phyloP scores from a whole-genome alignment of 208 protist genomes.

The Trichomonas vaginalis region DNA sequence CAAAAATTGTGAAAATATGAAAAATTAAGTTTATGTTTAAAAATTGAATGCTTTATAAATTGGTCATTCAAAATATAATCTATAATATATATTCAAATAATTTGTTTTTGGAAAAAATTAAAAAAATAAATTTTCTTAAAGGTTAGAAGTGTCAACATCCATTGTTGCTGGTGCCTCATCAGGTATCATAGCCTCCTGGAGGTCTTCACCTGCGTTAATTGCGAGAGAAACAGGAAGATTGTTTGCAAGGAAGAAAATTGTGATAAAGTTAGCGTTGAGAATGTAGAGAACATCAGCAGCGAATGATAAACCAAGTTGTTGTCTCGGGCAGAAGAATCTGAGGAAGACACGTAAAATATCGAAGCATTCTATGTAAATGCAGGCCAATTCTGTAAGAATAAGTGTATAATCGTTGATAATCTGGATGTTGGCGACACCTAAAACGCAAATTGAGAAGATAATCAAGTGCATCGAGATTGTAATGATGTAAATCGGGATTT shows the following conservation, averaged over 20 bases:
- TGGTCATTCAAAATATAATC: too few species aligned
- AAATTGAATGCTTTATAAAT: too few species aligned
- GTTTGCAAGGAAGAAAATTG: background rate
- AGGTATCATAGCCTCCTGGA: background rate
- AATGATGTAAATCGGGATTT: background rate
- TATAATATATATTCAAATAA: too few species aligned
- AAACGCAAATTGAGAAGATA: background rate
- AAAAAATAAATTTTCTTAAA: too few species aligned
- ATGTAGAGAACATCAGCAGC: constrained; percentile 1
- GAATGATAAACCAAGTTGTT: background rate
- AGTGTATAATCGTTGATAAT: background rate
- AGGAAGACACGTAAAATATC: background rate
- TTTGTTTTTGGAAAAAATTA: too few species aligned
- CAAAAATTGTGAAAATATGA: too few species aligned
- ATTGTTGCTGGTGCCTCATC: background rate
- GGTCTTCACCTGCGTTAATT: background rate
- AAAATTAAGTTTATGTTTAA: too few species aligned
- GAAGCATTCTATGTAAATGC: background rate
- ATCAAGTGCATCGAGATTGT: background rate
- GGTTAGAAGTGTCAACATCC: too few species aligned
- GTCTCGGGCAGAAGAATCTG: background rate
- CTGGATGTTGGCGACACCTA: background rate
- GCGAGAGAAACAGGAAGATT: background rate
- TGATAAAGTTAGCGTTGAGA: background rate
- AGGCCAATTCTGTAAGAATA: background rate